phyloP scores from a whole-genome alignment of 2,329 filamentous ascomycete genomes.

The Arachnopeziza araneosa region DNA sequence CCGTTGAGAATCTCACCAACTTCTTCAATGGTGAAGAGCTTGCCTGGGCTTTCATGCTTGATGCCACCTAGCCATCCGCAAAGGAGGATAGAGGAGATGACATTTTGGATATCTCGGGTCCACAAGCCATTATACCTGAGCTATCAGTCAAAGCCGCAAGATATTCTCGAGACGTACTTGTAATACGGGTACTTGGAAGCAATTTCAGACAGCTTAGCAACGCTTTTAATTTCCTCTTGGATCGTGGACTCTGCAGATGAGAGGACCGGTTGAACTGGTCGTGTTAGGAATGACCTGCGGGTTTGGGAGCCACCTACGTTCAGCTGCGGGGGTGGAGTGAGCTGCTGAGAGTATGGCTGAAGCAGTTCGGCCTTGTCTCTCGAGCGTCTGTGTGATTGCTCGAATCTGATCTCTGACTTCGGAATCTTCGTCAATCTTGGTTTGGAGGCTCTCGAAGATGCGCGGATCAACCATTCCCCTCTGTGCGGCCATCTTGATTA shows the following conservation, averaged over 20 bases:
- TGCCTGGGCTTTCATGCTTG: slow-evolving; percentile 46
- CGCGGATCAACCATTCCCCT: slow-evolving; percentile 49
- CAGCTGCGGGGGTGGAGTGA: slow-evolving; percentile 72
- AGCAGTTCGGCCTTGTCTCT: slow-evolving; percentile 74
- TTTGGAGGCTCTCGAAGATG: slow-evolving; percentile 83
- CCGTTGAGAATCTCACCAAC: slow-evolving; percentile 72
- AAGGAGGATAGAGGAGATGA: slow-evolving; percentile 54
- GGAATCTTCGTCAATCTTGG: slow-evolving; percentile 83
- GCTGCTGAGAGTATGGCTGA: slow-evolving; percentile 82
- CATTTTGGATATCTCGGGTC: slow-evolving; percentile 77
- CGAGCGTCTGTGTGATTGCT: slow-evolving; percentile 74
- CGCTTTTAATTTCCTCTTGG: slow-evolving; percentile 63
- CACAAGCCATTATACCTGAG: slow-evolving; percentile 74
- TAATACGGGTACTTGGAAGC: slow-evolving; percentile 92
- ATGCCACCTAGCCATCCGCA: slow-evolving; percentile 77
- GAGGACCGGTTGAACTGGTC: slow-evolving; percentile 61
- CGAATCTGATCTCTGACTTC: slow-evolving; percentile 76
- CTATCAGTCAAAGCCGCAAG: background rate
- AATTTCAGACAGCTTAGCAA: slow-evolving; percentile 63
- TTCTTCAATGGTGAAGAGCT: slow-evolving; percentile 83
- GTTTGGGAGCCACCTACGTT: slow-evolving; percentile 43
- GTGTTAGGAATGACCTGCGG: slow-evolving; percentile 9
- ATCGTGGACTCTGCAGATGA: slow-evolving; percentile 65
- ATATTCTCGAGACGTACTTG: slow-evolving; percentile 56
- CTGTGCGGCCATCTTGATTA: background rate